A percentile compares a stretch with the other conserved stretches of the same genome.
phyloP scores from a whole-genome alignment of 352 stramenopile genomes.

The Globisporangium emineosum region DNA sequence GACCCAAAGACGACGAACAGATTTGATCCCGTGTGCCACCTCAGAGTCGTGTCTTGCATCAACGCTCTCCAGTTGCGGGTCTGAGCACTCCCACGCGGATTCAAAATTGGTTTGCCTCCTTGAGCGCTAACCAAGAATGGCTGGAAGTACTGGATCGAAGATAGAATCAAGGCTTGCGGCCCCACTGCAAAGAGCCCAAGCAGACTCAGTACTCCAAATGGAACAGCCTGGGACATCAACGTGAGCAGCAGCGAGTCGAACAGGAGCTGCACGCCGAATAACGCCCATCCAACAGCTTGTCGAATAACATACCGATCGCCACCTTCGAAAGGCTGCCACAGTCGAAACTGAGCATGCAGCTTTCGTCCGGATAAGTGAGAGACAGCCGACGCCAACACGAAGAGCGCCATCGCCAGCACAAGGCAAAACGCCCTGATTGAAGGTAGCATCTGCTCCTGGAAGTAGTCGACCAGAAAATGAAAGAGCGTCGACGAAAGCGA shows the following conservation, averaged over 20 bases:
- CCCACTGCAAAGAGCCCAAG: slow-evolving; percentile 34
- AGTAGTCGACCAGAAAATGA: slow-evolving; percentile 36
- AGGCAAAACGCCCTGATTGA: slow-evolving; percentile 17
- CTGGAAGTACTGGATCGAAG: slow-evolving; percentile 38
- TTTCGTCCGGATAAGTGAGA: slow-evolving; percentile 32
- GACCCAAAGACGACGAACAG: slow-evolving; percentile 28
- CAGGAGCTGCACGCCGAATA: slow-evolving; percentile 44
- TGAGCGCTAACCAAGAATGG: neutral
- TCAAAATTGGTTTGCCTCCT: neutral
- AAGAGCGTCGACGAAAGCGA: slow-evolving; percentile 34
- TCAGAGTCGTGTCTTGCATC: slow-evolving; percentile 22
- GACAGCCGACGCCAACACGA: slow-evolving; percentile 27
- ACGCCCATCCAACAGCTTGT: slow-evolving; percentile 50
- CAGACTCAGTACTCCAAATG: slow-evolving; percentile 26
- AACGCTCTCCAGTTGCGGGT: slow-evolving; percentile 20
- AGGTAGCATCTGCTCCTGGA: slow-evolving; percentile 22
- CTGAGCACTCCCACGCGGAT: neutral
- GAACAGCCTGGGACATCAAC: slow-evolving; percentile 22
- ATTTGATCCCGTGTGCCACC: slow-evolving; percentile 28
- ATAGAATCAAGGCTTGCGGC: slow-evolving; percentile 33
- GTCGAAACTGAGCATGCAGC: slow-evolving; percentile 24
- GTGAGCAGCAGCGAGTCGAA: slow-evolving; percentile 47
- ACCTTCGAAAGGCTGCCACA: slow-evolving; percentile 54
- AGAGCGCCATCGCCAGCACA: slow-evolving; percentile 26
- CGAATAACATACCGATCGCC: slow-evolving; percentile 41